These are phyloP conservation scores for Rostrohypoxylon terebratum DNA, from an alignment of 495 filamentous ascomycete genomes.

Conservation along the genomic window DNA sequence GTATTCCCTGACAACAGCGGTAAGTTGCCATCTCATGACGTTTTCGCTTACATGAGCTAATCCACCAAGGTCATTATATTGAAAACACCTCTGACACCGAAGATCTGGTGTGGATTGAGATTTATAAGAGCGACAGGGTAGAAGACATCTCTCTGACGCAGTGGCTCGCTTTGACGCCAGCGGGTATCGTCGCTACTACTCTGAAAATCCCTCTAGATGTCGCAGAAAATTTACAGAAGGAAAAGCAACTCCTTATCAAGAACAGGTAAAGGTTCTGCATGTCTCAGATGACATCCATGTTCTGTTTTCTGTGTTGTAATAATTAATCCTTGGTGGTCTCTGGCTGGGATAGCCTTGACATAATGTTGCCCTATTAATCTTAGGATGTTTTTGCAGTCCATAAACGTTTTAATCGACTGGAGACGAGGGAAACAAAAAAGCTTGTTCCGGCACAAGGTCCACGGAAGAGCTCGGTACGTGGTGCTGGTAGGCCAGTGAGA, in stretches of 20 bases:
- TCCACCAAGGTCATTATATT: constrained; percentile 65
- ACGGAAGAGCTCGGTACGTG: constrained; percentile 43
- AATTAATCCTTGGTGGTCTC: background rate
- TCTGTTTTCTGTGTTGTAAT: background rate
- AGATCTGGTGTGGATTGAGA: constrained; percentile 72
- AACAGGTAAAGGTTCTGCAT: constrained; percentile 19
- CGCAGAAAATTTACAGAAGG: constrained; percentile 68
- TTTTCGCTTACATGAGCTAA: constrained; percentile 5
- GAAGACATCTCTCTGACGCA: constrained; percentile 71
- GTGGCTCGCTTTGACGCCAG: constrained; percentile 72
- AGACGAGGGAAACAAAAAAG: constrained; percentile 47
- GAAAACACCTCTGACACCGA: constrained; percentile 72
- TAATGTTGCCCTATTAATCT: background rate
- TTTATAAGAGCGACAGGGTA: constrained; percentile 73
- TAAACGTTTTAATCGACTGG: constrained; percentile 21
- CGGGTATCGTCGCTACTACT: constrained; percentile 67
- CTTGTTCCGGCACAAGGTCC: constrained; percentile 36
- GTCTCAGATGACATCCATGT: background rate
- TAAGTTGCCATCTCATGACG: constrained; percentile 31
- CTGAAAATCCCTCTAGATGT: constrained; percentile 69
- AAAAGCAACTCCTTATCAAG: constrained; percentile 69
- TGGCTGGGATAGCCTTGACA: background rate
- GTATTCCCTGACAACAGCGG: constrained; percentile 73
- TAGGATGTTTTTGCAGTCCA: background rate
- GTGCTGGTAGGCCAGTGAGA: constrained; percentile 8